Evolutionary conservation across 1,284 basidiomycete species (phyloP).

Genomic region (Ustilago lituana): DNA sequence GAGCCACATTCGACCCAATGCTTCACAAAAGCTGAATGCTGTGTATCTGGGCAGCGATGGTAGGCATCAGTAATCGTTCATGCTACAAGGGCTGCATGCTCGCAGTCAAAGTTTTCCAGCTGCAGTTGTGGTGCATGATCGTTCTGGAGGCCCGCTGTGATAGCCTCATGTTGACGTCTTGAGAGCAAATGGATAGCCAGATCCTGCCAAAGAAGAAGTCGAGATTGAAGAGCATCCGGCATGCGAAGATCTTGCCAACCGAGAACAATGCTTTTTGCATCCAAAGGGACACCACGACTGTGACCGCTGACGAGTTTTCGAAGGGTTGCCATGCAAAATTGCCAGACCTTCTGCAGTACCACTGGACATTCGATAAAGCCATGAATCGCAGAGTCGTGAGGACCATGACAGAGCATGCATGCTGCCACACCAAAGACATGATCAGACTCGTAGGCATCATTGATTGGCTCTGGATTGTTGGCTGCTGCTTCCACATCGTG

Average conservation of each 20-base stretch:
- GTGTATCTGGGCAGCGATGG: too few species aligned
- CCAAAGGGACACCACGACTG: not conserved
- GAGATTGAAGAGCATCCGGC: not conserved
- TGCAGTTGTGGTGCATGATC: not conserved
- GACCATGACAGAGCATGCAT: too few species aligned
- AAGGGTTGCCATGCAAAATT: too few species aligned
- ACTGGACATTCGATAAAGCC: too few species aligned
- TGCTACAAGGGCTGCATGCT: too few species aligned
- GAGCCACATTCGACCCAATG: too few species aligned
- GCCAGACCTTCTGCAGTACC: too few species aligned
- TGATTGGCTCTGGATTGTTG: not conserved
- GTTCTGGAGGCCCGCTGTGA: not conserved
- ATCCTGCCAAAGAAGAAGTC: not conserved
- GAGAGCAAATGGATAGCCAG: not conserved
- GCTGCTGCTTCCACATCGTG: not conserved
- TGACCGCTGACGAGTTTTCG: not conserved
- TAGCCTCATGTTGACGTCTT: not conserved
- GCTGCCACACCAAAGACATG: constrained; percentile 1
- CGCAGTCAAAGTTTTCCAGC: not conserved
- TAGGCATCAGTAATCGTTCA: too few species aligned
- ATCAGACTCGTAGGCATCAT: not conserved
- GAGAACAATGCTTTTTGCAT: not conserved
- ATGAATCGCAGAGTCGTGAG: too few species aligned
- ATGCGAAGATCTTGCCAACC: constrained; percentile 1
- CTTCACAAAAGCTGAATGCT: too few species aligned